Conservation (phyloP, 2,329 filamentous ascomycete genomes). For the Triangularia setosa region DNA sequence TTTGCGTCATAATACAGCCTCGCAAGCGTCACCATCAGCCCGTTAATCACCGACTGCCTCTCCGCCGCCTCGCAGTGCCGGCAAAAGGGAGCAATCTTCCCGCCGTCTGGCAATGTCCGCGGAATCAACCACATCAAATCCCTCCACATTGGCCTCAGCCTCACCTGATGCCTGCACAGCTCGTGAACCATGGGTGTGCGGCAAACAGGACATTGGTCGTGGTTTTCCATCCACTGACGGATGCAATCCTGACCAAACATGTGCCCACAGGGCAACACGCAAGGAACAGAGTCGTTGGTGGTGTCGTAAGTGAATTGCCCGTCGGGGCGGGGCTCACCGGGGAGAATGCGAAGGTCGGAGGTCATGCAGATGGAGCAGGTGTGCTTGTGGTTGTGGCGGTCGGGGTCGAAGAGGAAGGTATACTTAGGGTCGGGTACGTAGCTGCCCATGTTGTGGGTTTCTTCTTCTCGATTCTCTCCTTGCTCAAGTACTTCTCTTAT, state of each 20-base stretch:
- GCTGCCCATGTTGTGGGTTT: not conserved
- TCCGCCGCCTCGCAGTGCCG: constrained; percentile 9
- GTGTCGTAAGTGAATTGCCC: constrained; percentile 7
- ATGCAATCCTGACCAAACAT: not conserved
- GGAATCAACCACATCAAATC: not conserved
- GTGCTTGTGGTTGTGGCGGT: not conserved
- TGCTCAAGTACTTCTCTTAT: too few relatives aligned
- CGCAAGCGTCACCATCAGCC: not conserved
- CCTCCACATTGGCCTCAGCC: not conserved
- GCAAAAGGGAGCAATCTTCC: not conserved
- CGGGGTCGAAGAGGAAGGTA: not conserved
- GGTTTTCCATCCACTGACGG: not conserved
- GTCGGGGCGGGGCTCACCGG: not conserved
- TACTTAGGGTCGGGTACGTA: not conserved
- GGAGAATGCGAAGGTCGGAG: not conserved
- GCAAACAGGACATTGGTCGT: constrained; percentile 1
- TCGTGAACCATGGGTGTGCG: not conserved
- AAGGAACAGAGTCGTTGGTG: not conserved
- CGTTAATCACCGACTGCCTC: not conserved
- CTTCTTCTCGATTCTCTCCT: not conserved
- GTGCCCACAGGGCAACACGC: not conserved
- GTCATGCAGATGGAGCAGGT: constrained; percentile 1
- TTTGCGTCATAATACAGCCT: not conserved
- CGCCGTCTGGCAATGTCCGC: constrained; percentile 1
- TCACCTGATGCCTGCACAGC: not conserved